These are phyloP conservation scores for Lactuca sativa DNA, from an alignment of 129 eudicot genomes.

Conservation along the genomic window DNA sequence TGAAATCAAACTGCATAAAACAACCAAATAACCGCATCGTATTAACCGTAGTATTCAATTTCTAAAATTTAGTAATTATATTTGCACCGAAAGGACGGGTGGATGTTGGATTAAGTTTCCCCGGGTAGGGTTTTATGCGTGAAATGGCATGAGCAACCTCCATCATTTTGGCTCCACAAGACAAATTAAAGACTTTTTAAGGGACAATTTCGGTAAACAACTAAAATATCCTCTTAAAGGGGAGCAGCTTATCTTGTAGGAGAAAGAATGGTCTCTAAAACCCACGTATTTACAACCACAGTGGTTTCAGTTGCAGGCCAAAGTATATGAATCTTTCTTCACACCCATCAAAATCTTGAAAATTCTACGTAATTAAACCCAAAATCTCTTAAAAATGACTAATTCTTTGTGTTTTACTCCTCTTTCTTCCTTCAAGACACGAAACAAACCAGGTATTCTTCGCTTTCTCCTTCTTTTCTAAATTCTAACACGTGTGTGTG, in stretches of 20 bases:
- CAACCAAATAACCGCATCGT: no score
- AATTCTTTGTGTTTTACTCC: slow-evolving; percentile 40
- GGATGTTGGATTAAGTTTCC: background rate
- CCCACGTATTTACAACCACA: background rate
- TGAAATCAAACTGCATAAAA: no score
- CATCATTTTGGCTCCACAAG: no score
- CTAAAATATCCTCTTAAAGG: background rate
- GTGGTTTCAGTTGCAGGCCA: slow-evolving; percentile 3
- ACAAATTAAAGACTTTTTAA: background rate
- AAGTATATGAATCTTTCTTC: slow-evolving; percentile 4
- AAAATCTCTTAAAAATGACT: slow-evolving; percentile 29
- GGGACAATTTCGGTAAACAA: slow-evolving; percentile 12
- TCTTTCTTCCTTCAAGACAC: slow-evolving; percentile 34
- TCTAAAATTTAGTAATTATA: no score
- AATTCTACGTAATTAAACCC: background rate
- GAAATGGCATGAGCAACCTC: slow-evolving; percentile 6
- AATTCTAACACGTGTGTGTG: background rate
- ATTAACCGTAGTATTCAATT: no score
- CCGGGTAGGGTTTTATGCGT: background rate
- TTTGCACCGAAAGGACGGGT: background rate
- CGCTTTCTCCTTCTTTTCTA: background rate
- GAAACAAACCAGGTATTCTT: slow-evolving; percentile 31
- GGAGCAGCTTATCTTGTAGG: slow-evolving; percentile 14
- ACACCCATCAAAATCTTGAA: slow-evolving; percentile 5
- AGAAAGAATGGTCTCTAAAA: background rate